phyloP scores from a whole-genome alignment of 768 basidiomycete genomes.

The Xanthoconium purpureum region DNA sequence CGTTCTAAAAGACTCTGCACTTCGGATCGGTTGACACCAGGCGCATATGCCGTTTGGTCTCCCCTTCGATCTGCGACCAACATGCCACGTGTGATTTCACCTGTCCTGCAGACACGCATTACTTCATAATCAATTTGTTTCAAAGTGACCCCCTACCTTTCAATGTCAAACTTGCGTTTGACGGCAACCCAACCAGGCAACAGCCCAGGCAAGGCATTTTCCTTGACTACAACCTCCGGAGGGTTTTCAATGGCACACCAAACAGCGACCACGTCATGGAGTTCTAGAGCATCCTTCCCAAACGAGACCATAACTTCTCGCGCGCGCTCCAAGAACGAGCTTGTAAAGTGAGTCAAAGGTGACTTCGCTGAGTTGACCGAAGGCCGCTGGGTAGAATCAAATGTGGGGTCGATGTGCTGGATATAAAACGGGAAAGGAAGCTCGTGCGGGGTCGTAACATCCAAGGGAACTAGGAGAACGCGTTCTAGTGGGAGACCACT shows the following conservation, averaged over 20 bases:
- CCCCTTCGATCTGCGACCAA: conserved; percentile 77
- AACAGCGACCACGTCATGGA: conserved; percentile 87
- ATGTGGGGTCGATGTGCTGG: conserved; percentile 56
- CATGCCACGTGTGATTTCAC: conserved; percentile 85
- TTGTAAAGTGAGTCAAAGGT: conserved; percentile 73
- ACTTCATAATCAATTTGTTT: neutral
- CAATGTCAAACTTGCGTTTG: conserved; percentile 60
- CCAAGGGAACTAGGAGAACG: conserved; percentile 70
- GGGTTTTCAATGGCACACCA: conserved; percentile 83
- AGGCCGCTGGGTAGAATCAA: conserved; percentile 47
- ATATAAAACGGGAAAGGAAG: conserved; percentile 69
- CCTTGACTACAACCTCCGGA: conserved; percentile 36
- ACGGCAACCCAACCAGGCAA: conserved; percentile 55
- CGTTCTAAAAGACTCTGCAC: conserved; percentile 53
- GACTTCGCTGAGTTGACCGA: conserved; percentile 48
- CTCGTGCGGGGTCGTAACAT: conserved; percentile 78
- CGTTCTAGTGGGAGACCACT: conserved; percentile 59
- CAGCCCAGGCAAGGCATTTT: conserved; percentile 25
- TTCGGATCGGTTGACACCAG: conserved; percentile 62
- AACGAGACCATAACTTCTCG: conserved; percentile 74
- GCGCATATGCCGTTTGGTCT: conserved; percentile 60
- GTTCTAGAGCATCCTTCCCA: conserved; percentile 82
- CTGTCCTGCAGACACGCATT: conserved; percentile 42
- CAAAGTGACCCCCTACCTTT: conserved; percentile 45
- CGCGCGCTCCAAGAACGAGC: conserved; percentile 71